Evolutionary conservation across 2,329 filamentous ascomycete species (phyloP).

Genomic region (Huntiella savannae): DNA sequence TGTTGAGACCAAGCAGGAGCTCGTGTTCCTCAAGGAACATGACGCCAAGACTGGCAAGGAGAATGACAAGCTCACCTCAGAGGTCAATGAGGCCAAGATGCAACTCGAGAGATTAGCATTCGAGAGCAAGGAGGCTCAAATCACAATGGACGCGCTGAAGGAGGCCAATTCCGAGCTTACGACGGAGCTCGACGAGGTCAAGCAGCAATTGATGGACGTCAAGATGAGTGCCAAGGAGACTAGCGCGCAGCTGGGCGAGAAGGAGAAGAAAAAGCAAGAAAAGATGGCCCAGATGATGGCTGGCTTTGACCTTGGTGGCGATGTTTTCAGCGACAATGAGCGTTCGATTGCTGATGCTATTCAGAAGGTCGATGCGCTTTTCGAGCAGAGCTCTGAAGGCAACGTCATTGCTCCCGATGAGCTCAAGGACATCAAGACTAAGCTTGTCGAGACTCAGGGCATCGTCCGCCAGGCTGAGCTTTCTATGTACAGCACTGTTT

Average conservation of each 20-base stretch:
- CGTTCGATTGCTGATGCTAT: conserved; percentile 67
- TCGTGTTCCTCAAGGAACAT: conserved; percentile 68
- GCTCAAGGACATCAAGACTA: conserved; percentile 55
- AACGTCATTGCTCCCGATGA: conserved; percentile 69
- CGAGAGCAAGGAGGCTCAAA: conserved; percentile 88
- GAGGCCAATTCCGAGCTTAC: conserved; percentile 91
- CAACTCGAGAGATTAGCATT: conserved; percentile 89
- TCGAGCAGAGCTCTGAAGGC: conserved; percentile 57
- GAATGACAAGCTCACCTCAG: conserved; percentile 68
- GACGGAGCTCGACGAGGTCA: conserved; percentile 77
- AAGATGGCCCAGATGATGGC: conserved; percentile 99
- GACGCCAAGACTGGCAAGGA: conserved; percentile 68
- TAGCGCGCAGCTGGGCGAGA: conserved; percentile 76
- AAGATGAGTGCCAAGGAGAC: conserved; percentile 95
- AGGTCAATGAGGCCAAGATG: conserved; percentile 90
- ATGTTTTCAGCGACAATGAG: conserved; percentile 89
- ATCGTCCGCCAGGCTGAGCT: conserved; percentile 86
- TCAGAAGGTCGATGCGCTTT: conserved; percentile 59
- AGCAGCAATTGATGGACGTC: conserved; percentile 86
- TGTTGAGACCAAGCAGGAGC: conserved; percentile 69
- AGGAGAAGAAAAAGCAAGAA: conserved; percentile 96
- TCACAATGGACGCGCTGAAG: conserved; percentile 94
- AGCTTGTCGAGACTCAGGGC: conserved; percentile 73
- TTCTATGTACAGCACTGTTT: conserved; percentile 51
- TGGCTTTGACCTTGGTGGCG: conserved; percentile 81